Evolutionary conservation across 306 rosid species (phyloP), one percentile per base, ranked within the genome.

Genomic region (Malus asiatica): DNA sequence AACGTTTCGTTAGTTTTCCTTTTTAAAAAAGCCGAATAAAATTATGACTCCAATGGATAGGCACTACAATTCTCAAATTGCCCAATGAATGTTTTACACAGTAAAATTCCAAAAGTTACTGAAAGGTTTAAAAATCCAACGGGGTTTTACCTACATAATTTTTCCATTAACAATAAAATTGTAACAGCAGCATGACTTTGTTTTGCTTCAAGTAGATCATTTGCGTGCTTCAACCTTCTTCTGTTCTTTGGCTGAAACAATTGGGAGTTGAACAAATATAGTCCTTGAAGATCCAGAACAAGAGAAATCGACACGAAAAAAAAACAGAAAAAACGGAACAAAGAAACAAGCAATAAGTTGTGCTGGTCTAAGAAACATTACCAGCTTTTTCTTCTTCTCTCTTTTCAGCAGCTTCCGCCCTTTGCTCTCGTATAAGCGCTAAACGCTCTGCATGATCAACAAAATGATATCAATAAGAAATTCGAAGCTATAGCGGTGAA

Each of bases 391-490:
- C 98, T 84, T 94, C 97, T 63, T 90, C 90, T 71, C 96, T 77
- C 86, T 90, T 94, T 74, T 80, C 89, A 66, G 98, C 96, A 80
- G 98, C 98, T 62, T 94, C 98, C 42, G 85, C 94, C 88, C 97
- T 88, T 79, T 94, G 91, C 79, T 89, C 88, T 6, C 98, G 87
- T 76, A 91, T 88, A 58, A 90, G 89, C 66, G 94, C 83, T 78
- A 94, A 91, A 55, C 94, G 96, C 79, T 91, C 97, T 94, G 89
- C 81, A 73, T 20, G 33, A 80, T 55, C 75, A 61, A 67, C 18
- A 42, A 18, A 52, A 72, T 32, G 4, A 72, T 22, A 58, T 38
- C 1, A 72, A 40, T 35, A 35, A 8, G 12, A 33, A 4, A 12
- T 12, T 9, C 7, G 35, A n/a, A 23, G 38, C 35, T 64, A 61